Evolutionary conservation across 495 filamentous ascomycete species (phyloP).

Genomic region (Aspergillus baeticus): DNA sequence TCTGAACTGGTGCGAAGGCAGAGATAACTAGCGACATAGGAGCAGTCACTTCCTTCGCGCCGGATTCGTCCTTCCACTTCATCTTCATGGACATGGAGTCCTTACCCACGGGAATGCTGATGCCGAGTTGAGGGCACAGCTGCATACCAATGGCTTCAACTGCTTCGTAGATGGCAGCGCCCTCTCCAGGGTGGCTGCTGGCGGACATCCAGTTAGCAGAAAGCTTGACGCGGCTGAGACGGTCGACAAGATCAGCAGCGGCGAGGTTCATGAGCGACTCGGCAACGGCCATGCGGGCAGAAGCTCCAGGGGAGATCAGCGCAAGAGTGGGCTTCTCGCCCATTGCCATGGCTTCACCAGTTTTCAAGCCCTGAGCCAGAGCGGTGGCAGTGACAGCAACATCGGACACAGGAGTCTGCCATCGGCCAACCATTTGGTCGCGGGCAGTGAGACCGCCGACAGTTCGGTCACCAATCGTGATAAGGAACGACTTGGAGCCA

Average conservation of each 20-base stretch:
- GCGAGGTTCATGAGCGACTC: constrained; percentile 91
- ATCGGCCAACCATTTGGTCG: constrained; percentile 95
- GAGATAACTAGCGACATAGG: constrained; percentile 89
- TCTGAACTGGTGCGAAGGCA: constrained; percentile 78
- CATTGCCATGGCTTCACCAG: constrained; percentile 96
- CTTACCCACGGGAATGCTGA: constrained; percentile 94
- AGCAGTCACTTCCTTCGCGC: constrained; percentile 81
- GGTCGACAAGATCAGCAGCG: constrained; percentile 77
- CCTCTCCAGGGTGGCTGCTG: constrained; percentile 89
- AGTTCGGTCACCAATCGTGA: constrained; percentile 91
- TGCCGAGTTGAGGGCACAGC: constrained; percentile 76
- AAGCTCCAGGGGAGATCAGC: constrained; percentile 88
- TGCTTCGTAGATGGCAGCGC: constrained; percentile 89
- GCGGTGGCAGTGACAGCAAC: constrained; percentile 88
- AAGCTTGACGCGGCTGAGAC: constrained; percentile 74
- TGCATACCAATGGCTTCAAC: constrained; percentile 91
- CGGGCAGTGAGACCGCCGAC: constrained; percentile 85
- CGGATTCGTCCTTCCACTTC: constrained; percentile 78
- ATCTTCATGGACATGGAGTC: constrained; percentile 99
- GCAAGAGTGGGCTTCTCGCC: constrained; percentile 91
- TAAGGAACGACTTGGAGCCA: constrained; percentile 93
- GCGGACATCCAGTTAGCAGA: constrained; percentile 99
- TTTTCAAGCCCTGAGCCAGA: constrained; percentile 66
- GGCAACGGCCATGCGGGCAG: constrained; percentile 93
- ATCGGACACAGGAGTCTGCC: constrained; percentile 94